Conservation (phyloP, 148 eudicot genomes). For the Beta vulgaris region DNA sequence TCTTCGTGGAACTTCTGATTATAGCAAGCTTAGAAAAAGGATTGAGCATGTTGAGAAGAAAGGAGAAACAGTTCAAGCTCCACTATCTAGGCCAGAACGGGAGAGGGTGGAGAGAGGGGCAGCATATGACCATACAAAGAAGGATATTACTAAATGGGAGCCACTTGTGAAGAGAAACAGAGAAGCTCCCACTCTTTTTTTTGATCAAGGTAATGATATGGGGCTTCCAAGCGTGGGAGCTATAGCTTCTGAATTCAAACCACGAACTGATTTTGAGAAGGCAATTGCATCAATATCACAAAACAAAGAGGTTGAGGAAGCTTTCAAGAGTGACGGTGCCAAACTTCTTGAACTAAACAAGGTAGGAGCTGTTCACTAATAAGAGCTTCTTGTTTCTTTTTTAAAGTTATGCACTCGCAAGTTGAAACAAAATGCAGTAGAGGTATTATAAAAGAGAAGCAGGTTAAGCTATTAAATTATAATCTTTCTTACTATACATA, state of each 20-base stretch:
- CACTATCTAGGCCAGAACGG: constrained; percentile 65
- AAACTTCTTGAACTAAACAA: constrained; percentile 88
- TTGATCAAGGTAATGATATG: constrained; percentile 51
- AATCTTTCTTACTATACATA: not conserved
- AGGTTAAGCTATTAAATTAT: not conserved
- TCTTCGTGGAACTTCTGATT: constrained; percentile 54
- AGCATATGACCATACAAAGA: constrained; percentile 56
- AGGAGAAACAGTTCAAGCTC: constrained; percentile 51
- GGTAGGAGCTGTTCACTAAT: constrained; percentile 51
- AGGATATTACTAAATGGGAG: constrained; percentile 74
- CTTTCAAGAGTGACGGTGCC: constrained; percentile 81
- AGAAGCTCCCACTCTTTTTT: constrained; percentile 72
- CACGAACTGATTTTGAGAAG: constrained; percentile 82
- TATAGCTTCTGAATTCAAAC: constrained; percentile 91
- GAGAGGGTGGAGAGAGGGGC: constrained; percentile 67
- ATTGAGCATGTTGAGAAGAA: constrained; percentile 49
- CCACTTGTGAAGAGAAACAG: constrained; percentile 68
- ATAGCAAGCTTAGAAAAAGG: constrained; percentile 50
- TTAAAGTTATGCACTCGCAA: not conserved
- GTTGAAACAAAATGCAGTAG: not conserved
- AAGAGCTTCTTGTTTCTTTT: not conserved
- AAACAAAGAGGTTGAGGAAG: constrained; percentile 62
- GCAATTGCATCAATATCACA: constrained; percentile 64
- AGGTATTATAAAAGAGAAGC: not conserved
- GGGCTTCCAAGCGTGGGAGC: constrained; percentile 85